These are phyloP conservation scores for Dactylellina haptotyla DNA, from an alignment of 2,329 filamentous ascomycete genomes.

Conservation along the genomic window DNA sequence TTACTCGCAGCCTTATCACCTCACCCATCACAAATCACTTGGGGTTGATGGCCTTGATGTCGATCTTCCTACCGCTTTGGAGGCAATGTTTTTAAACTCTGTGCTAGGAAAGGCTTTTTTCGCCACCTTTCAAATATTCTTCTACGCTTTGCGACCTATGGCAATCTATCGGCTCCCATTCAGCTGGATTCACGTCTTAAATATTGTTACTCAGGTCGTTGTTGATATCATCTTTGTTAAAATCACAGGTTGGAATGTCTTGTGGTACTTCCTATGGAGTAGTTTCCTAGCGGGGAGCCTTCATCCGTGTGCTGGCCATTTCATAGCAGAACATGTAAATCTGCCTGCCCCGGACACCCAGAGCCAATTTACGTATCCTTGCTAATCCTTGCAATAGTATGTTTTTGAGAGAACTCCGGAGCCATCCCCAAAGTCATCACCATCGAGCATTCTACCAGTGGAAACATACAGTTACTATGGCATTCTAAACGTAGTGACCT, in stretches of 20 bases:
- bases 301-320: constrained; percentile 94
- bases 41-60: constrained; percentile 96
- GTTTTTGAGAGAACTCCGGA: constrained; percentile 74
- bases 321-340: constrained; percentile 86
- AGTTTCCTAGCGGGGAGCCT: constrained; percentile 93
- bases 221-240: constrained; percentile 79
- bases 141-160: constrained; percentile 97
- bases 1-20: constrained; percentile 81
- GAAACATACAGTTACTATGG: constrained; percentile 99
- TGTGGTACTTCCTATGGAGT: constrained; percentile 86
- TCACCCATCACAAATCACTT: constrained; percentile 98
- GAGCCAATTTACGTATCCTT: not conserved
- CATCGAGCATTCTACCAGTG: constrained; percentile 73
- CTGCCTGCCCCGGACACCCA: not conserved
- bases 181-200: constrained; percentile 83
- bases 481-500: constrained; percentile 87
- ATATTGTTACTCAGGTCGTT: constrained; percentile 77
- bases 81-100: constrained; percentile 92
- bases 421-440: constrained; percentile 68
- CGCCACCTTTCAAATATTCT: constrained; percentile 98
- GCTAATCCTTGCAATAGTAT: constrained; percentile 64
- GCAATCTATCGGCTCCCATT: constrained; percentile 89
- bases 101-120: constrained; percentile 98
- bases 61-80: constrained; percentile 89
- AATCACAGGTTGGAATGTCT: constrained; percentile 70